A percentile compares a stretch with the other conserved stretches of the same genome.
These are phyloP conservation scores for Saturnispora zaruensis DNA, from an alignment of 805 yeast species.

Conservation along the genomic window DNA sequence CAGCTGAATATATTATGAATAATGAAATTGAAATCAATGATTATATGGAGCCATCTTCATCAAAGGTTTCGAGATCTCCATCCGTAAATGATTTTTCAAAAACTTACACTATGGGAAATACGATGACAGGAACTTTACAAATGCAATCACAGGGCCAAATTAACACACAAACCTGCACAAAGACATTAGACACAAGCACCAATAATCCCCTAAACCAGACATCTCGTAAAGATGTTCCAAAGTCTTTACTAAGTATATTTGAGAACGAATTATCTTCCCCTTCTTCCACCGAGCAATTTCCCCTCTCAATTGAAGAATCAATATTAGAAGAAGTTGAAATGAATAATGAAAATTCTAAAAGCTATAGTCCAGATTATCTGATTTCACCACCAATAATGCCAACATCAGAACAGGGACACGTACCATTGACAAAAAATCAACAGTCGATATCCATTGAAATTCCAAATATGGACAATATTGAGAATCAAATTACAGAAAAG, in stretches of 20 bases:
- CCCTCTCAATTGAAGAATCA: constrained; percentile 6
- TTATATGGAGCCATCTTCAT: background rate
- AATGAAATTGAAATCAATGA: constrained; percentile 42
- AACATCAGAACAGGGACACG: constrained; percentile 1
- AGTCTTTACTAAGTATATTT: constrained; percentile 45
- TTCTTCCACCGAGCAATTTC: constrained; percentile 46
- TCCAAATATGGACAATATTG: constrained; percentile 46
- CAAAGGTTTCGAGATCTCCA: constrained; percentile 4
- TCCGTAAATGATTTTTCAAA: constrained; percentile 12
- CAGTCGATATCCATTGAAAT: constrained; percentile 51
- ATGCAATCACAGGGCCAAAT: constrained; percentile 11
- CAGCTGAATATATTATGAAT: constrained; percentile 64
- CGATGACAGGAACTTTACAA: constrained; percentile 15
- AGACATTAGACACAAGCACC: constrained; percentile 2
- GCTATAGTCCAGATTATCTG: background rate
- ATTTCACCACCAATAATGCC: background rate
- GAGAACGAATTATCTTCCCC: constrained; percentile 22
- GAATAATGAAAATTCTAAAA: background rate
- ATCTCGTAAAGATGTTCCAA: constrained; percentile 50
- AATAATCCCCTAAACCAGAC: background rate
- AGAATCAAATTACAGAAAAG: constrained; percentile 11
- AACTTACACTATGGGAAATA: constrained; percentile 15
- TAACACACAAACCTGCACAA: constrained; percentile 8
- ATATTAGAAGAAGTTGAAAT: background rate
- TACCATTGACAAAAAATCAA: constrained; percentile 1